Conservation (phyloP, 169 alveolate species). For the Plasmodium cynomolgi region DNA sequence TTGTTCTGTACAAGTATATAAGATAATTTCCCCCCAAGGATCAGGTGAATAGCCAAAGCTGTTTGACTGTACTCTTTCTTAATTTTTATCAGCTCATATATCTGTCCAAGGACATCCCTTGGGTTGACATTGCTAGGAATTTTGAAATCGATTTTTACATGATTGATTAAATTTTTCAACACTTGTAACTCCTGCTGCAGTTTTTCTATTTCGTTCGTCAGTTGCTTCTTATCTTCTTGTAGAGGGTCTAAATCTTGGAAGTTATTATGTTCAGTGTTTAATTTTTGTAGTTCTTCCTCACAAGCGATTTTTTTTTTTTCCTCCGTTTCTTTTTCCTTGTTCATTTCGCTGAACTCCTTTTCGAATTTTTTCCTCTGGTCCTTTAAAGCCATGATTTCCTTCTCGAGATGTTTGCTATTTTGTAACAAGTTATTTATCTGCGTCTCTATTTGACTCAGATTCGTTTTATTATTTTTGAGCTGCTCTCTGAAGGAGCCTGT, state of each 20-base stretch:
- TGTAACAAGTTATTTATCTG: conserved; percentile 60
- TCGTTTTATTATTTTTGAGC: conserved; percentile 66
- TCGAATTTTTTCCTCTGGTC: conserved; percentile 75
- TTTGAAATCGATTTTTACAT: conserved; percentile 36
- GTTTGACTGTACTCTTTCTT: conserved; percentile 72
- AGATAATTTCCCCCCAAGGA: conserved; percentile 78
- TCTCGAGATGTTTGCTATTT: conserved; percentile 71
- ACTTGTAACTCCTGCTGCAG: conserved; percentile 35
- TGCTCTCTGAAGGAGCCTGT: conserved; percentile 80
- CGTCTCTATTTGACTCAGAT: conserved; percentile 64
- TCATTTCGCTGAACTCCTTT: conserved; percentile 73
- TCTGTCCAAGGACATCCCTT: conserved; percentile 79
- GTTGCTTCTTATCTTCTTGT: conserved; percentile 69
- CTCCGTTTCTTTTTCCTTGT: conserved; percentile 78
- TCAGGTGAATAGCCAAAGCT: conserved; percentile 81
- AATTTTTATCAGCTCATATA: conserved; percentile 77
- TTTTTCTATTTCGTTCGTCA: conserved; percentile 64
- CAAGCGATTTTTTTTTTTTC: conserved; percentile 72
- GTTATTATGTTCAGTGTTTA: conserved; percentile 58
- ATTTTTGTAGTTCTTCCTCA: conserved; percentile 71
- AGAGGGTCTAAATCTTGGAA: conserved; percentile 49
- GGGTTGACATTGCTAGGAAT: conserved; percentile 43
- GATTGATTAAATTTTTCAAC: conserved; percentile 42
- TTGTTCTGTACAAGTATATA: conserved; percentile 80
- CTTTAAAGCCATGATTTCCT: conserved; percentile 66